Evolutionary conservation across 768 basidiomycete species (phyloP), one percentile per base, ranked within the genome.

Genomic region (Lentinula sp.): DNA sequence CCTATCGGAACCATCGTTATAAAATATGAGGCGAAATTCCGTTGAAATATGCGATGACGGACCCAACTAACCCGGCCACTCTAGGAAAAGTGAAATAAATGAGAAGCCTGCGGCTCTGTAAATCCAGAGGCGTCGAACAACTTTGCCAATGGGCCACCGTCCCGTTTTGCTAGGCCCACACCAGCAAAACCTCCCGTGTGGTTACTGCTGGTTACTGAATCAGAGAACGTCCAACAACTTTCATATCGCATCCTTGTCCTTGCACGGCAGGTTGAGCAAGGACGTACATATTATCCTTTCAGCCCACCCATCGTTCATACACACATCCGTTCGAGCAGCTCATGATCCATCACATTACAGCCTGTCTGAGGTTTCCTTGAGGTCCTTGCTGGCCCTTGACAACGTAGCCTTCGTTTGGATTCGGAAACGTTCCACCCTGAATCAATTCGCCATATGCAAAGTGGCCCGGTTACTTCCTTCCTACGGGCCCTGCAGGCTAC

Each of bases 61-160:
- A 32, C 28, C 20, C 32, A 15, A 48, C 39, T 28, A 12, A 36
- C 8, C 42, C 59, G 20, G 18, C 45, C 33, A 15, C 15, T 16
- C 20, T 42, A 10, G 57, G 13, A 20, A 81, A 77, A 63, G 77
- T 76, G 63, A 84, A 83, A 71, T 81, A 79, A 68, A 80, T 80
- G 8, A 69, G 78, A 62, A 72, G 82, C 16, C 74, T 81, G 60
- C 76, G 81, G 48, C 70, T 82, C 37, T 73, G 72, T 58, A 66
- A 64, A n/a, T 66, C 70, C 4, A 66, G 72, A 23, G 70, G 70
- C 2, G 65, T 73, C 0, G 62, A 67, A 18, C 66, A 73, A 18
- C 65, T 71, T 7, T 73, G 72, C 55, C 64, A 67, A 39, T 73
- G 72, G 72, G 70, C 70, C 53, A 66, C 69, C 4, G 57, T 69